Evolutionary conservation across 805 yeast genomes (phyloP), one percentile per base, ranked within the genome.

Genomic region (Saccharomycopsis oosterbeekiorum): DNA sequence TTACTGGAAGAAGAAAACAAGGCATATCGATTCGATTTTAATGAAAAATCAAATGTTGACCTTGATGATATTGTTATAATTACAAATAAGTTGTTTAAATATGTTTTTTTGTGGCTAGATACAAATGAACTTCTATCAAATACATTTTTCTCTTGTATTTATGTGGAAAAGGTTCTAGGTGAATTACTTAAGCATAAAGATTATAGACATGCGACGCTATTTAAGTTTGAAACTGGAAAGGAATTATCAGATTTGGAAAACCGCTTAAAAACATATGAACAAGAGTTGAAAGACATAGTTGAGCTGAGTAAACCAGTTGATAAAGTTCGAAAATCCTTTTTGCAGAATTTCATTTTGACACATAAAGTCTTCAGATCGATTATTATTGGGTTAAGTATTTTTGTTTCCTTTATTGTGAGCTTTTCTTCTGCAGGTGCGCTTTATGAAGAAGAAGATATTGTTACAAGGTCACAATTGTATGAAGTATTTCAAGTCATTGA

Each of bases 361-460:
- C 82, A 85, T 66, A 73, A 73, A 29, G 82, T 84, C 1, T 72
- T 86, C 56, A 74, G 79, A 53, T 73, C 80, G 14, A 81, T 80
- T 60, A 75, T 82, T 1, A 65, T 81, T 10, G 89, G 85, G 1
- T 66, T 84, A 5, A 72, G 83, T 57, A 80, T 80, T 67, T 79
- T 81, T 70, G 80, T 85, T 19, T 81, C 80, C 21, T 73, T 79
- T 14, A 73, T 77, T 15, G 63, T 80, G 2, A 70, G 71, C 9
- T 73, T 84, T 42, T 83, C 85, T 1, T 74, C 74, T 58, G 74
- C 78, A 6, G 85, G 84, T n/a, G 85, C 83, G 9, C 74, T 86
- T 11, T 82, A 80, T 65, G 90, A 87, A 68, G 94, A 86, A 67
- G 94, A 88, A 68, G 96, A 88, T 71, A 73, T 88, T 39, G 76